These are phyloP conservation scores for Aspergillus nidulans DNA, from an alignment of 495 filamentous ascomycete genomes.

Conservation along the genomic window DNA sequence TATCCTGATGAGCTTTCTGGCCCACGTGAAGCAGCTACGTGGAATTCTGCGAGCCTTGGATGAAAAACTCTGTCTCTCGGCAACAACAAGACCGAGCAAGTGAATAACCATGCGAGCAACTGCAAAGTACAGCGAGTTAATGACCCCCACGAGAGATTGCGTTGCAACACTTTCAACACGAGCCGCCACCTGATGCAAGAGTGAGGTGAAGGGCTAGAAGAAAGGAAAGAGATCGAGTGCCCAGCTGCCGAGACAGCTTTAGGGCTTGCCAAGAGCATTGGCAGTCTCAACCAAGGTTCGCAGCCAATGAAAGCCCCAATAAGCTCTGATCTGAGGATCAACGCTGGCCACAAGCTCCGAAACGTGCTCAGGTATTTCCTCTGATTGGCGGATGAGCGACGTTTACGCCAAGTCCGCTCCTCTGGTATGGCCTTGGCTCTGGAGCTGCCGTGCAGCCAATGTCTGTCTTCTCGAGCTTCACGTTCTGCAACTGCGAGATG, in stretches of 20 bases:
- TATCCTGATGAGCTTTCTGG: neutral
- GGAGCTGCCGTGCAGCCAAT: conserved; percentile 8
- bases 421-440: neutral
- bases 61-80: neutral
- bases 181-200: neutral
- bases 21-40: neutral
- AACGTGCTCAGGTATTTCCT: conserved; percentile 7
- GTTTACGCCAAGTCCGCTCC: conserved; percentile 21
- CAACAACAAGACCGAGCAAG: neutral
- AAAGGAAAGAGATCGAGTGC: neutral
- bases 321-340: neutral
- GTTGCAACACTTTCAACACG: neutral
- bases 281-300: neutral
- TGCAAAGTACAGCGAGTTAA: neutral
- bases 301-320: neutral
- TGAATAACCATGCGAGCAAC: too few species aligned
- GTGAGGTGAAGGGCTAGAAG: neutral
- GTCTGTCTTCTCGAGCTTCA: conserved; percentile 5
- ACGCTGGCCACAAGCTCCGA: conserved; percentile 12
- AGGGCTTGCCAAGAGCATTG: conserved; percentile 5
- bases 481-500: conserved; percentile 5
- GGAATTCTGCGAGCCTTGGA: neutral
- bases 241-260: neutral
- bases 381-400: conserved; percentile 1
- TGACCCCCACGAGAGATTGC: conserved; percentile 2